Conservation (phyloP, 371 early-diverging fungal genomes). For the Mortierella sp. region DNA sequence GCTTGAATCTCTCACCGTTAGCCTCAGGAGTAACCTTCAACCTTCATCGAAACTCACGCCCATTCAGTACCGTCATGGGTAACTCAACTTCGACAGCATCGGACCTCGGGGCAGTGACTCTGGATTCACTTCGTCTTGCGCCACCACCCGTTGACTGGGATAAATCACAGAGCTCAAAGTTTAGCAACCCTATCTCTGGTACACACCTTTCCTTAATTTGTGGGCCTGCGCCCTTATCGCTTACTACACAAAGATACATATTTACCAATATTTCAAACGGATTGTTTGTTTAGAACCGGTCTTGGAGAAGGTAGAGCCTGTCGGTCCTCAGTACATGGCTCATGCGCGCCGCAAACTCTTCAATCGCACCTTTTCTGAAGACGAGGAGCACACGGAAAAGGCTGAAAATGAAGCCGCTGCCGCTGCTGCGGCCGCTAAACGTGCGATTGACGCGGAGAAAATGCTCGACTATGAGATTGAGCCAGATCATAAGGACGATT, state of each 20-base stretch:
- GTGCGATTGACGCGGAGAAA: conserved; percentile 62
- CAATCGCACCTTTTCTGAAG: conserved; percentile 79
- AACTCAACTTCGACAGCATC: conserved; percentile 38
- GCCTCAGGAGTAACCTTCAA: not conserved
- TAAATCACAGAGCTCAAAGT: conserved; percentile 12
- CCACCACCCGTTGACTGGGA: conserved; percentile 42
- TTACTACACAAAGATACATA: no score
- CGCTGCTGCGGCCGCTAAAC: conserved; percentile 52
- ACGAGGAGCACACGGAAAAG: conserved; percentile 57
- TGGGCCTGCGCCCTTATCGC: not conserved
- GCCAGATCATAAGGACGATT: conserved; percentile 70
- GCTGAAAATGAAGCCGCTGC: conserved; percentile 30
- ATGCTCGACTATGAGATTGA: conserved; percentile 68
- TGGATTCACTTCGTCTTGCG: conserved; percentile 31
- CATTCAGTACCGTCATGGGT: conserved; percentile 30
- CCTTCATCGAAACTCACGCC: not conserved
- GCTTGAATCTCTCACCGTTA: not conserved
- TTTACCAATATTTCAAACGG: no score
- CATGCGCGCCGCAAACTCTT: conserved; percentile 75
- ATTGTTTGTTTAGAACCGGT: conserved; percentile 28
- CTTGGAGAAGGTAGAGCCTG: conserved; percentile 61
- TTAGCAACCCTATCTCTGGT: conserved; percentile 33
- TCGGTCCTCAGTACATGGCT: conserved; percentile 75
- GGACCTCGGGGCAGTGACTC: conserved; percentile 19
- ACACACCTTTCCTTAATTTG: not conserved